Evolutionary conservation across 140 eudicot species (phyloP).

Genomic region (Ambrosia hybrid): DNA sequence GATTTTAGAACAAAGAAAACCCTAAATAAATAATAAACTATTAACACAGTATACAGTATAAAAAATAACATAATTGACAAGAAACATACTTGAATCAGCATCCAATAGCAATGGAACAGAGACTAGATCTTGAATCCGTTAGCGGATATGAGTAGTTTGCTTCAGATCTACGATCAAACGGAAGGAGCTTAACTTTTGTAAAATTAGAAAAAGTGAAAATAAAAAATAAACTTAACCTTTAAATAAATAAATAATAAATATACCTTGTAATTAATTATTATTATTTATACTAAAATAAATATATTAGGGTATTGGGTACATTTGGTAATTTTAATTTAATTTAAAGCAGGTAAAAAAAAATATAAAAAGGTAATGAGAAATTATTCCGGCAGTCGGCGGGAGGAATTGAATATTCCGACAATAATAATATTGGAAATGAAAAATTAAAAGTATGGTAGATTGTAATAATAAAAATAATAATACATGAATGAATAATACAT

Average conservation of each 20-base stretch:
- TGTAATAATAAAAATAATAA: neutral
- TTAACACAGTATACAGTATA: constrained; percentile 14
- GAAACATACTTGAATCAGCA: constrained; percentile 22
- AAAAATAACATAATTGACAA: constrained; percentile 22
- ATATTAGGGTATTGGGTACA: constrained; percentile 38
- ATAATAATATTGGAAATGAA: constrained; percentile 18
- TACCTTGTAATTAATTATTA: constrained; percentile 19
- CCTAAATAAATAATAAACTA: constrained; percentile 18
- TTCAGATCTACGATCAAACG: constrained; percentile 54
- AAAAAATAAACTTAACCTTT: constrained; percentile 33
- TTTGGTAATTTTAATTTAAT: constrained; percentile 7
- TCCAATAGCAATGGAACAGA: constrained; percentile 28
- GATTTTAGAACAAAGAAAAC: constrained; percentile 22
- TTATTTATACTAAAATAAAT: constrained; percentile 31
- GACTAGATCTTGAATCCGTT: constrained; percentile 35
- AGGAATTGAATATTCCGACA: constrained; percentile 41
- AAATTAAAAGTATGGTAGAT: neutral
- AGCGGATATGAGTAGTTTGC: constrained; percentile 21
- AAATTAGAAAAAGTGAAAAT: constrained; percentile 36
- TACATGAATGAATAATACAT: too few species aligned
- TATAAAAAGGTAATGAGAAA: constrained; percentile 18
- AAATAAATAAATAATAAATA: constrained; percentile 25
- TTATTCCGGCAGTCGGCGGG: constrained; percentile 52
- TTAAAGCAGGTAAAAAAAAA: neutral
- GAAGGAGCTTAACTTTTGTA: constrained; percentile 40